Conservation (phyloP, 2,329 filamentous ascomycete species). For the Claviceps purpurea region DNA sequence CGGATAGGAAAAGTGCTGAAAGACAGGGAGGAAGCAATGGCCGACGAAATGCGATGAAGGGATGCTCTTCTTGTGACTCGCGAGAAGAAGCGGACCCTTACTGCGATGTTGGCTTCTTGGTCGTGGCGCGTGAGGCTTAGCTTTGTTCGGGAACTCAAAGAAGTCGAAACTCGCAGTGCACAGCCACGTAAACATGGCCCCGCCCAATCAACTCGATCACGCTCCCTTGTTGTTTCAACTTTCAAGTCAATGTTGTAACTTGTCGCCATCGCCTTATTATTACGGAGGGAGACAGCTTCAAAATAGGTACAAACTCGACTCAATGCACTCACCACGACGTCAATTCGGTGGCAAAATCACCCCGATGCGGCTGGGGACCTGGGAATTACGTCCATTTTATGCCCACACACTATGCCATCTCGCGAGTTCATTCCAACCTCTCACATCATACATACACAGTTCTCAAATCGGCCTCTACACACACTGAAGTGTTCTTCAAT, state of each 20-base stretch:
- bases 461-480: constrained; percentile 24
- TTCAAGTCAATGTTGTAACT: not conserved
- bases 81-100: not conserved
- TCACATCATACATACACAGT: constrained; percentile 22
- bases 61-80: not conserved
- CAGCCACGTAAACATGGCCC: constrained; percentile 1
- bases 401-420: constrained; percentile 33
- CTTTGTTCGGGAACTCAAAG: not conserved
- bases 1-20: not conserved
- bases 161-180: not conserved
- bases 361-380: constrained; percentile 46
- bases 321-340: constrained; percentile 27
- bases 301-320: not conserved
- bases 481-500: constrained; percentile 29
- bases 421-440: constrained; percentile 30
- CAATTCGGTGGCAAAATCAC: constrained; percentile 35
- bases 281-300: not conserved
- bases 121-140: constrained; percentile 3
- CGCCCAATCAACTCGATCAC: not conserved
- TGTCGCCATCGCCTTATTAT: too few species aligned
- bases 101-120: constrained; percentile 5
- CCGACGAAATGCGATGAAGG: constrained; percentile 2
- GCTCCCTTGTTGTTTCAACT: not conserved
- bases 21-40: not conserved
- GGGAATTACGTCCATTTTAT: constrained; percentile 44